Conservation (phyloP, 345 rosid species). For the Rubroshorea leprosula region DNA sequence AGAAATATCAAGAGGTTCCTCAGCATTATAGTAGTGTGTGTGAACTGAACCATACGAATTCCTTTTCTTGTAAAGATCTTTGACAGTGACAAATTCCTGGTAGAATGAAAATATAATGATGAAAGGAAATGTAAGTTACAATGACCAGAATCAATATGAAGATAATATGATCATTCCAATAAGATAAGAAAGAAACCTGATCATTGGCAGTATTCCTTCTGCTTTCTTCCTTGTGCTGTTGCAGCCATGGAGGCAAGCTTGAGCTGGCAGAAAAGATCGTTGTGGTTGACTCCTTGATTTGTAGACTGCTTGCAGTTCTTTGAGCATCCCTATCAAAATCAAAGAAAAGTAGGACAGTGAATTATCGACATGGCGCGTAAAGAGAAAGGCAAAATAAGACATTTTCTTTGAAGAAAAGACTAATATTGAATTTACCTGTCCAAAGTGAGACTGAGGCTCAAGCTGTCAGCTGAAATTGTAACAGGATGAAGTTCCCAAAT, state of each 20-base stretch:
- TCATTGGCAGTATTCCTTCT: constrained; percentile 20
- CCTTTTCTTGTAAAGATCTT: constrained; percentile 42
- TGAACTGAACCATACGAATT: constrained; percentile 24
- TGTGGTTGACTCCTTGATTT: constrained; percentile 14
- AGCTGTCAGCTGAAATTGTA: constrained; percentile 44
- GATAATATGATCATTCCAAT: constrained; percentile 2
- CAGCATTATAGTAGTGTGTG: constrained; percentile 20
- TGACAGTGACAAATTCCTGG: constrained; percentile 25
- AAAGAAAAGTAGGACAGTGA: constrained; percentile 18
- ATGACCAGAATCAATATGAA: too few species aligned
- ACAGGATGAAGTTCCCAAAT: constrained; percentile 59
- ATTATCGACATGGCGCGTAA: neutral
- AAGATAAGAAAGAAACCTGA: constrained; percentile 24
- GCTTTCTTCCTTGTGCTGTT: constrained; percentile 46
- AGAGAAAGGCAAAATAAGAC: neutral
- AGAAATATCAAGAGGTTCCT: constrained; percentile 32
- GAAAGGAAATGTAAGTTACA: constrained; percentile 1
- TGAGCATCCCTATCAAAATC: constrained; percentile 30
- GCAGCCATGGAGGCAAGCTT: constrained; percentile 63
- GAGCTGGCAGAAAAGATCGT: constrained; percentile 21
- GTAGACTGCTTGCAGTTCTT: constrained; percentile 16
- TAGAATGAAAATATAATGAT: neutral
- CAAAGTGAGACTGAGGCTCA: constrained; percentile 53
- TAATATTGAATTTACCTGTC: constrained; percentile 28
- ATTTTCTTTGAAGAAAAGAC: neutral